Evolutionary conservation across 2,329 filamentous ascomycete species (phyloP).

Genomic region (Penicillium aurantiogriseum): DNA sequence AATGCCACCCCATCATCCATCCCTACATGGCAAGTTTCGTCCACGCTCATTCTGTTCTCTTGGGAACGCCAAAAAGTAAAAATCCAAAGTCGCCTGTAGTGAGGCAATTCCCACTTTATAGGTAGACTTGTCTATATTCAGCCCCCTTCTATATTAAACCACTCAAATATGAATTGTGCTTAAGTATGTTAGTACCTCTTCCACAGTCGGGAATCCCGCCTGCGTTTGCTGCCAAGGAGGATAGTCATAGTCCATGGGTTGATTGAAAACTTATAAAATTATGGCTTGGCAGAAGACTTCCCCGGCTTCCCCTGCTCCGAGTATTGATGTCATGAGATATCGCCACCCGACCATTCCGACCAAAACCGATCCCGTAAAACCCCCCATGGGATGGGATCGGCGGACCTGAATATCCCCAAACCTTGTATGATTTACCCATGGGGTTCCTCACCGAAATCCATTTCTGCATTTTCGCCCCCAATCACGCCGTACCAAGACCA

Average conservation of each 20-base stretch:
- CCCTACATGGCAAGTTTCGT: neutral
- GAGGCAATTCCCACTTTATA: neutral
- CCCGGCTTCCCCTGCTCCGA: neutral
- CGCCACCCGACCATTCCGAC: neutral
- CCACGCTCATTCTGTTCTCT: neutral
- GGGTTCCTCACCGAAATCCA: neutral
- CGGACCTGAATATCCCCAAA: neutral
- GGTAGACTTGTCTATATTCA: neutral
- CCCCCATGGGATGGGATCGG: neutral
- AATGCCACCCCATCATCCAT: neutral
- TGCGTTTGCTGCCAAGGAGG: neutral
- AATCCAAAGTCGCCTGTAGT: neutral
- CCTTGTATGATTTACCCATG: neutral
- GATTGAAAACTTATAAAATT: neutral
- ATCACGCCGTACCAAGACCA: neutral
- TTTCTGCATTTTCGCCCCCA: neutral
- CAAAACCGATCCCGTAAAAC: neutral
- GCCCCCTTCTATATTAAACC: neutral
- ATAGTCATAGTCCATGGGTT: neutral
- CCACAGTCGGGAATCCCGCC: neutral
- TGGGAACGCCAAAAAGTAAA: neutral
- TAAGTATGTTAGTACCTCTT: neutral
- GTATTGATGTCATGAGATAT: neutral
- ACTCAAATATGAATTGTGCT: neutral
- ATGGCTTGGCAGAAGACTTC: neutral